Conservation (phyloP, 2,329 filamentous ascomycete species). For the Ilyonectria mors-panacis region DNA sequence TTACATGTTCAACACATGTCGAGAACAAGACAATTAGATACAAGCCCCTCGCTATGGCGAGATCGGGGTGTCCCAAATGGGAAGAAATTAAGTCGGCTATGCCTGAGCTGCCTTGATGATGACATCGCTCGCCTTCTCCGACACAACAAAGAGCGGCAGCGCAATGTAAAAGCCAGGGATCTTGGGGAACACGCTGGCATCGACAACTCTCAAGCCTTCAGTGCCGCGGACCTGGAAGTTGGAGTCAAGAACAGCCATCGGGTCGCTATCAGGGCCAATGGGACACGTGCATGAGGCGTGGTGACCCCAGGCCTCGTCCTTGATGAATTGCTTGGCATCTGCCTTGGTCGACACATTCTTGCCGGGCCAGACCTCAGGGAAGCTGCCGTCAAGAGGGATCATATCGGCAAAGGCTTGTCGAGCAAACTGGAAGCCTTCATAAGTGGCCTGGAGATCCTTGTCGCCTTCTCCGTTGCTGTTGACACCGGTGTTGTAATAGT, state of each 20-base stretch:
- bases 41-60: no score
- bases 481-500: conserved; percentile 64
- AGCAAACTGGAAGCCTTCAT: conserved; percentile 63
- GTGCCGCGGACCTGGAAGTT: conserved; percentile 72
- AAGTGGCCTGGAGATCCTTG: conserved; percentile 58
- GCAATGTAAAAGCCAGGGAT: conserved; percentile 44
- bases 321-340: conserved; percentile 59
- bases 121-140: conserved; percentile 68
- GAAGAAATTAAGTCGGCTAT: neutral
- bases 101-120: conserved; percentile 49
- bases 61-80: neutral
- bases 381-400: conserved; percentile 56
- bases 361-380: conserved; percentile 55
- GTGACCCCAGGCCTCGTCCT: conserved; percentile 55
- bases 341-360: conserved; percentile 57
- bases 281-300: conserved; percentile 70
- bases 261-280: conserved; percentile 69
- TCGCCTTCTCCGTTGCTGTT: conserved; percentile 52
- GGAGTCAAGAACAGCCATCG: conserved; percentile 69
- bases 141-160: conserved; percentile 56
- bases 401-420: conserved; percentile 57
- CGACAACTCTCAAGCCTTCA: conserved; percentile 71
- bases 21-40: no score
- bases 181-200: conserved; percentile 67
- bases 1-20: no score